A percentile compares a stretch with the other conserved stretches of the same genome.
Conservation (phyloP, 1,284 basidiomycete genomes). For the Papiliotrema fonsecae region DNA sequence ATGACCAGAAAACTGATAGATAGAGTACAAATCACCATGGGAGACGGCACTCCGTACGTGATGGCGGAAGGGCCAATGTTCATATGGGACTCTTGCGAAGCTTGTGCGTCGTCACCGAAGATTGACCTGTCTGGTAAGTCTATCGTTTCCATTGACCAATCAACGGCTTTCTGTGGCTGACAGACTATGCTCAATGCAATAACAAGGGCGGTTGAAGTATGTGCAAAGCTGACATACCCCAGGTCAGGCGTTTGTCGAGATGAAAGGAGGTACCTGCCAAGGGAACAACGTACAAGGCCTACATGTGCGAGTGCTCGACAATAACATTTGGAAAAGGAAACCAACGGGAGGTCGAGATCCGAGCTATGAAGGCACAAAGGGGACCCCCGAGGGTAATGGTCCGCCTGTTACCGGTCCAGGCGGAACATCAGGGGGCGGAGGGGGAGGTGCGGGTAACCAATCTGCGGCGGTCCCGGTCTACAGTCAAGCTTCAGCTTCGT, state of each 20-base stretch:
- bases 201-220: too few species aligned
- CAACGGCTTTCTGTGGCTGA: too few species aligned
- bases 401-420: background rate
- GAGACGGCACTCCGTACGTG: conserved; percentile 11
- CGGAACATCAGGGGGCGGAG: background rate
- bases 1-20: background rate
- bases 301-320: conserved; percentile 20
- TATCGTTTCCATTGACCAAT: background rate
- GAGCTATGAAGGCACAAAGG: too few species aligned
- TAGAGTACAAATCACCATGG: conserved; percentile 15
- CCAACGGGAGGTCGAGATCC: background rate
- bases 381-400: background rate
- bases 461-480: too few species aligned
- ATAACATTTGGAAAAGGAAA: conserved; percentile 8
- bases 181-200: too few species aligned
- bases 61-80: conserved; percentile 23
- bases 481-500: too few species aligned
- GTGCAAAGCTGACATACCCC: too few species aligned
- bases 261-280: conserved; percentile 7
- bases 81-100: conserved; percentile 30
- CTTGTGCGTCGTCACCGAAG: conserved; percentile 16
- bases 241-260: conserved; percentile 4
- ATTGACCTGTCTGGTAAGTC: conserved; percentile 24
- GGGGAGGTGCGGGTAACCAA: too few species aligned
- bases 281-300: conserved; percentile 22